Percentiles rank a stretch among this genome's conserved stretches.
These are phyloP conservation scores for Taiwanofungus camphoratus DNA, from an alignment of 1,284 basidiomycete species.

Conservation along the genomic window DNA sequence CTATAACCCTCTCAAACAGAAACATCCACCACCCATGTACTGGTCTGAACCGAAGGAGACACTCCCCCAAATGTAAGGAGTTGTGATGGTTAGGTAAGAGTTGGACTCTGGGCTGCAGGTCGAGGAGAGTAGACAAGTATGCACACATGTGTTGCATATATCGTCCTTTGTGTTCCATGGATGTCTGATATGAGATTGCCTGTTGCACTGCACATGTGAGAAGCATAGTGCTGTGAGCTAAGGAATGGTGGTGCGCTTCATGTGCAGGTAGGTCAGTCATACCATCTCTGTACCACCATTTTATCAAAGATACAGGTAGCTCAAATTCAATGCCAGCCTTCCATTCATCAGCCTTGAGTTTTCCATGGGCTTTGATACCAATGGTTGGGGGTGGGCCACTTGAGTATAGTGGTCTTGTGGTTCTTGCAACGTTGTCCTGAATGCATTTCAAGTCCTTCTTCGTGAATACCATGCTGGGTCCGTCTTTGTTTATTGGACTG, in stretches of 20 bases:
- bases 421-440: not conserved
- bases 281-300: slow-evolving; percentile 20
- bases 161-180: not conserved
- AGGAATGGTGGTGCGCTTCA: not conserved
- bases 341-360: slow-evolving; percentile 35
- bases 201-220: not conserved
- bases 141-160: not conserved
- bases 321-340: slow-evolving; percentile 24
- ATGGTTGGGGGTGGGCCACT: slow-evolving; percentile 26
- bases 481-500: not conserved
- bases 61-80: slow-evolving; percentile 29
- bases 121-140: not conserved
- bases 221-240: not conserved
- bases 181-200: not conserved
- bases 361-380: slow-evolving; percentile 26
- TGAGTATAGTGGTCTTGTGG: slow-evolving; percentile 26
- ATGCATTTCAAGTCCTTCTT: not conserved
- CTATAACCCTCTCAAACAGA: slow-evolving; percentile 24
- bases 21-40: slow-evolving; percentile 27
- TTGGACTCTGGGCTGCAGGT: not conserved
- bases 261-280: not conserved
- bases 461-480: not conserved
- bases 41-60: slow-evolving; percentile 28
- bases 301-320: slow-evolving; percentile 29
- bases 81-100: slow-evolving; percentile 22